Conservation (phyloP, 2,329 filamentous ascomycete species). For the Colletotrichum sp. region DNA sequence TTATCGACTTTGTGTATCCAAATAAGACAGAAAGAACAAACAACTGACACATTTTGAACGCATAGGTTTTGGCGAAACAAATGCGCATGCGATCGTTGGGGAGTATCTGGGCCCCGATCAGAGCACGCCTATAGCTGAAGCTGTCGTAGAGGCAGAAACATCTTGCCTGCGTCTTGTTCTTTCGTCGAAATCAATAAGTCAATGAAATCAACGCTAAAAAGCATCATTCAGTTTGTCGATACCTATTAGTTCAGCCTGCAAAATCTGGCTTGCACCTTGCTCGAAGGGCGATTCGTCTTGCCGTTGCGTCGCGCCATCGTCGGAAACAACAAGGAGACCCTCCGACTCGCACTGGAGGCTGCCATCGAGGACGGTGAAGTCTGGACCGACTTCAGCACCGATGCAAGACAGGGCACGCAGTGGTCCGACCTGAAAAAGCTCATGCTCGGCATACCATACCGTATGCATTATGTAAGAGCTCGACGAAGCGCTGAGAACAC, state of each 20-base stretch:
- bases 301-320: background rate
- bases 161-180: background rate
- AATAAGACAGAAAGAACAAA: background rate
- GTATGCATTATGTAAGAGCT: slow-evolving; percentile 20
- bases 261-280: background rate
- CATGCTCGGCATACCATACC: background rate
- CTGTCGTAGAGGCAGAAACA: background rate
- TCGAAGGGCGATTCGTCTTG: background rate
- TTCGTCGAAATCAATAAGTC: background rate
- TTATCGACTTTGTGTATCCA: background rate
- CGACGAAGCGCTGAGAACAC: slow-evolving; percentile 19
- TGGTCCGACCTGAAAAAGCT: background rate
- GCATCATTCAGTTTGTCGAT: background rate
- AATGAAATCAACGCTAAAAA: background rate
- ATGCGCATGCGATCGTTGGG: background rate
- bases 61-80: background rate
- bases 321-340: background rate
- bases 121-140: background rate
- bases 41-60: no score
- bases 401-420: background rate
- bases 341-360: background rate
- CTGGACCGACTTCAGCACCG: slow-evolving; percentile 16
- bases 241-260: background rate
- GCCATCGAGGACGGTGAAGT: background rate
- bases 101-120: background rate